Conservation (phyloP, 2,329 filamentous ascomycete genomes). For the Cytospora leucostoma region DNA sequence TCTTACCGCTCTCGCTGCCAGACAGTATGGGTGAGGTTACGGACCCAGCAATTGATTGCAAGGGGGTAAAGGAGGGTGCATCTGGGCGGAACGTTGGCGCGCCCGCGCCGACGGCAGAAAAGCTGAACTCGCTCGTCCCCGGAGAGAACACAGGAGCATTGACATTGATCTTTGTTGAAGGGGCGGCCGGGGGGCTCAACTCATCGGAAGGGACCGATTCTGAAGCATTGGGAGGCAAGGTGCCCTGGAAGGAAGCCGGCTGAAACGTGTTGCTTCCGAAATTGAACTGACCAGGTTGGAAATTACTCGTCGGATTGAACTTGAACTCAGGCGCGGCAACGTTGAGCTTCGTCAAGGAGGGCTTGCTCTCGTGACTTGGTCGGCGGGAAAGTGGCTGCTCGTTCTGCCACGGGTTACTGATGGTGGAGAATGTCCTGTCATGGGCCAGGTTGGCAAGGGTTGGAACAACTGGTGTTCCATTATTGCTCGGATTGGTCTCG, state of each 20-base stretch:
- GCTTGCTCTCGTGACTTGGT: slow-evolving; percentile 66
- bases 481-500: slow-evolving; percentile 72
- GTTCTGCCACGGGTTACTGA: slow-evolving; percentile 66
- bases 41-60: slow-evolving; percentile 48
- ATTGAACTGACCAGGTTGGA: slow-evolving; percentile 53
- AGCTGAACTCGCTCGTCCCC: slow-evolving; percentile 64
- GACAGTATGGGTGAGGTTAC: slow-evolving; percentile 49
- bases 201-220: slow-evolving; percentile 43
- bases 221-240: slow-evolving; percentile 37
- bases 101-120: slow-evolving; percentile 57
- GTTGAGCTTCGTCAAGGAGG: slow-evolving; percentile 78
- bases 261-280: slow-evolving; percentile 52
- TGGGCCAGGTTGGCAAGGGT: slow-evolving; percentile 51
- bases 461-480: slow-evolving; percentile 62
- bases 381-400: slow-evolving; percentile 45
- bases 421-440: slow-evolving; percentile 55
- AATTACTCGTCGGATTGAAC: slow-evolving; percentile 61
- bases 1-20: slow-evolving; percentile 46
- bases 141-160: slow-evolving; percentile 73
- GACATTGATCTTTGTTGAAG: slow-evolving; percentile 63
- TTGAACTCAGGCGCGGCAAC: slow-evolving; percentile 88
- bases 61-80: slow-evolving; percentile 75
- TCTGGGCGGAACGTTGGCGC: slow-evolving; percentile 70
- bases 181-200: slow-evolving; percentile 44
- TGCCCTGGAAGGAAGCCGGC: slow-evolving; percentile 49